Base-by-base conservation (phyloP, 2,329 filamentous ascomycete genomes). In the Alternaria dauci region DNA sequence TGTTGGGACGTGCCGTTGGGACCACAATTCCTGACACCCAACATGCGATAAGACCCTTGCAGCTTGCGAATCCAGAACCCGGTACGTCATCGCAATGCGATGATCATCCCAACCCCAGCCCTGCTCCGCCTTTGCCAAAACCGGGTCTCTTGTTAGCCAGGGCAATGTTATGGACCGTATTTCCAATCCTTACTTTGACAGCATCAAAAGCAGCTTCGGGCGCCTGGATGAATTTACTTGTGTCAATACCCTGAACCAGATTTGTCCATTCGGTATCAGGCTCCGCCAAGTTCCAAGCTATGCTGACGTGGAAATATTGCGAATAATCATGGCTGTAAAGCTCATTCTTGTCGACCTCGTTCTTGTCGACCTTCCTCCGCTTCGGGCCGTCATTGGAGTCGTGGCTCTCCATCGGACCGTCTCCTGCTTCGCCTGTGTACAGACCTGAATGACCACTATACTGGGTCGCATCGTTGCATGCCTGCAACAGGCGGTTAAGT, bases 261-360 rank as follows among this genome's bases (percentile, higher is more conserved):
- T 60, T 56, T 8, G 69, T 56, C 69, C 68, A 76, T 36, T 71
- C 69, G 9, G 67, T 46, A 18, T 63, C 66, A 8, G 76, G 75
- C 54, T 75, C 72, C 11, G 60, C 54, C 25, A 80, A 65, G 44
- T 75, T 90, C 95, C 94, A 98, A 0, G 90, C 95, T 57, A 99
- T 87, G 46, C 93, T 97, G 61, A 98, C 81, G 78, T 99, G 95
- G 73, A 97, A 97, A 23, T 86, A 87, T 50, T 83, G 77, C 5
- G 84, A 84, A 55, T 83, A 57, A 39, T 59, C 36, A 52, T 52
- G 5, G 34, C 52, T 20, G n/a, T 41, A 36, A 23, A 34, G n/a
- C 25, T 58, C 48, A 23, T 41, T 28, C 34, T 63, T 41, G 9
- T 55, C 41, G 53, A 59, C 65, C 25, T 58, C 51, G n/a, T 41